These are phyloP conservation scores for Laguncularia racemosa DNA, from an alignment of 345 rosid genomes.

Conservation along the genomic window DNA sequence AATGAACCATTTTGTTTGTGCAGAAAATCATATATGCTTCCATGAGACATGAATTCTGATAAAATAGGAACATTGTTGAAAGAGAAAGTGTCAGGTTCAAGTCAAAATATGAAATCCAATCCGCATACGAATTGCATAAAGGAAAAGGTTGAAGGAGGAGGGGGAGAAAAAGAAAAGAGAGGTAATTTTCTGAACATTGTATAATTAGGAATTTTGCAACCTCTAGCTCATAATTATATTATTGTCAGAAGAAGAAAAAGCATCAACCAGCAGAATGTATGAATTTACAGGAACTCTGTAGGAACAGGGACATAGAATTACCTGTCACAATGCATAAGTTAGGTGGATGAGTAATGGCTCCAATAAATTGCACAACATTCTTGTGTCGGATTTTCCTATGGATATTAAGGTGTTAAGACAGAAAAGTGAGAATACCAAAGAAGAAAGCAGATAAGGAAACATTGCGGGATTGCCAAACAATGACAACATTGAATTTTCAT, in stretches of 20 bases:
- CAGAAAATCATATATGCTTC: constrained; percentile 83
- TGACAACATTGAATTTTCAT: too few species aligned
- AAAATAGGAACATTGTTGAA: constrained; percentile 17
- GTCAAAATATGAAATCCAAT: neutral
- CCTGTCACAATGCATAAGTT: constrained; percentile 93
- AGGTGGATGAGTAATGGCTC: constrained; percentile 87
- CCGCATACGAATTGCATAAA: too few species aligned
- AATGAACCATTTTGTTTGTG: constrained; percentile 82
- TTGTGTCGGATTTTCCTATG: constrained; percentile 88
- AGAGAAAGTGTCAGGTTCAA: constrained; percentile 3
- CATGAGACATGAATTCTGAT: constrained; percentile 88
- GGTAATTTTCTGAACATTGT: too few species aligned
- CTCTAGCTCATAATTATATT: too few species aligned
- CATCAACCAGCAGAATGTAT: too few species aligned
- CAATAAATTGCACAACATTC: constrained; percentile 91
- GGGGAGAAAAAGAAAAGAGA: too few species aligned
- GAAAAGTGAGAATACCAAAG: constrained; percentile 4
- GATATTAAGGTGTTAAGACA: constrained; percentile 7
- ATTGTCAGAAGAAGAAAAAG: too few species aligned
- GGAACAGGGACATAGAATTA: constrained; percentile 7
- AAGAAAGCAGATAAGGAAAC: neutral
- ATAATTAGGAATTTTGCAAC: too few species aligned
- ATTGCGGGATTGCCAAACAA: too few species aligned
- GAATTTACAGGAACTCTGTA: neutral
- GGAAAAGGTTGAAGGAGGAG: too few species aligned